Conservation (phyloP, 2,329 filamentous ascomycete species). For the Diaporthe ilicicola region DNA sequence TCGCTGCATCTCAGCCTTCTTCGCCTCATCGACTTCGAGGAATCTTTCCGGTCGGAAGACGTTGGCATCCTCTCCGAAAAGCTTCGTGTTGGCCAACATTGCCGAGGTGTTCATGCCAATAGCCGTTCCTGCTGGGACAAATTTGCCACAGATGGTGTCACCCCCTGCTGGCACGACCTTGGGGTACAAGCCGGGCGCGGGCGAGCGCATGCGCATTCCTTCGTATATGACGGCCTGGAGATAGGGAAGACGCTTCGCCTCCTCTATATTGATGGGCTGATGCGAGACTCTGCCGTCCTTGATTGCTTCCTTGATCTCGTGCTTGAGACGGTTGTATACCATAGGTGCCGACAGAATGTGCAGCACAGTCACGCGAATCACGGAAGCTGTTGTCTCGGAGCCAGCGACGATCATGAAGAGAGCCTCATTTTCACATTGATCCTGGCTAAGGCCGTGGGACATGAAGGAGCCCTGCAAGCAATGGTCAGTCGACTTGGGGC, state of each 20-base stretch:
- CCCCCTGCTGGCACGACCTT: slow-evolving; percentile 41
- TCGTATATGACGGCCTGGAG: slow-evolving; percentile 39
- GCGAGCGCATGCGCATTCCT: slow-evolving; percentile 36
- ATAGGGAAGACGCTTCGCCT: slow-evolving; percentile 35
- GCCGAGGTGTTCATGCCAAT: slow-evolving; percentile 35
- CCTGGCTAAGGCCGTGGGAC: slow-evolving; percentile 48
- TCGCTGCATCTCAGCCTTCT: slow-evolving; percentile 42
- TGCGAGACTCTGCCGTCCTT: slow-evolving; percentile 27
- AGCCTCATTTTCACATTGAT: slow-evolving; percentile 51
- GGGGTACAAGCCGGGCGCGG: slow-evolving; percentile 33
- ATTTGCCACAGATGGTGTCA: slow-evolving; percentile 41
- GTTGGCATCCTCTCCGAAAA: slow-evolving; percentile 61
- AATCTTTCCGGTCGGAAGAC: slow-evolving; percentile 69
- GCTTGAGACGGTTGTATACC: slow-evolving; percentile 29
- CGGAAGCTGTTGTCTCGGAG: slow-evolving; percentile 59
- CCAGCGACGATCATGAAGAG: slow-evolving; percentile 49
- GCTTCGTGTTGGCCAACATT: slow-evolving; percentile 26
- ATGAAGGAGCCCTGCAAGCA: slow-evolving; percentile 52
- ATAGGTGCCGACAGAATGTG: slow-evolving; percentile 30
- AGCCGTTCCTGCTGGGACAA: slow-evolving; percentile 41
- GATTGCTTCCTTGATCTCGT: slow-evolving; percentile 32
- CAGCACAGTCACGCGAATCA: slow-evolving; percentile 50
- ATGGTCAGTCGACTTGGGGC: background rate
- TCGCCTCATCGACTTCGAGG: slow-evolving; percentile 52
- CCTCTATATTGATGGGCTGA: slow-evolving; percentile 31